Evolutionary conservation across 2,329 filamentous ascomycete species (phyloP), one percentile per base, ranked within the genome.

Genomic region (Fusarium burgessii): DNA sequence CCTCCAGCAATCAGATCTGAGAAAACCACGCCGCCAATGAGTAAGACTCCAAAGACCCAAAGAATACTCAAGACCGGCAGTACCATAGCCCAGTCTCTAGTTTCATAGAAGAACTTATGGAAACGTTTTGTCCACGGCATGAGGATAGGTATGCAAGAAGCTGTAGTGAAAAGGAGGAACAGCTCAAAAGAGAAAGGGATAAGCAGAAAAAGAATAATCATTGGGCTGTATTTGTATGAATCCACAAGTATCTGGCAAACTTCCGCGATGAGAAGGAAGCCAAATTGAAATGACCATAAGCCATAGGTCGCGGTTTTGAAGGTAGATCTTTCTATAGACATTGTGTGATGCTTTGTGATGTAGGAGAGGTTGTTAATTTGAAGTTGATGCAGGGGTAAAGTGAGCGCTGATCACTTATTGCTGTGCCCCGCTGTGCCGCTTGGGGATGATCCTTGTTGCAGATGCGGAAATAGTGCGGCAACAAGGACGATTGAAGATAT

Each of bases 111-210:
- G 58, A 72, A 72, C 0, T 23, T 23, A 23, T 62, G 61, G 27
- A 62, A 66, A 20, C 50, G 45, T 9, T 25, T 58, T 2, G 65
- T 61, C 20, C 45, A 17, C 9, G 27, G 38, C 8, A 57, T 38
- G 9, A 59, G 20, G 4, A 33, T 10, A 15, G 63, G 56, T 23
- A 75, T 52, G 43, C 69, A 68, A 5, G 67, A 66, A 15, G 68
- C 69, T n/a, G 58, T 52, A 11, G 75, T 76, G 55, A 74, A 65
- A n/a, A 76, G 43, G 36, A 76, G 70, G 33, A 76, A 76, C 12
- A 57, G 33, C 43, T 74, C 62, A 15, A 76, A 45, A 10, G 43
- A 46, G 27, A 72, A 45, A 5, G 66, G 38, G 20, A 64, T 23
- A 43, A 73, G 38, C 20, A 60, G 45, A 9, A 66, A 23, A 11